Base-by-base conservation (phyloP, 805 yeast genomes). In the Candida ponderosae region DNA sequence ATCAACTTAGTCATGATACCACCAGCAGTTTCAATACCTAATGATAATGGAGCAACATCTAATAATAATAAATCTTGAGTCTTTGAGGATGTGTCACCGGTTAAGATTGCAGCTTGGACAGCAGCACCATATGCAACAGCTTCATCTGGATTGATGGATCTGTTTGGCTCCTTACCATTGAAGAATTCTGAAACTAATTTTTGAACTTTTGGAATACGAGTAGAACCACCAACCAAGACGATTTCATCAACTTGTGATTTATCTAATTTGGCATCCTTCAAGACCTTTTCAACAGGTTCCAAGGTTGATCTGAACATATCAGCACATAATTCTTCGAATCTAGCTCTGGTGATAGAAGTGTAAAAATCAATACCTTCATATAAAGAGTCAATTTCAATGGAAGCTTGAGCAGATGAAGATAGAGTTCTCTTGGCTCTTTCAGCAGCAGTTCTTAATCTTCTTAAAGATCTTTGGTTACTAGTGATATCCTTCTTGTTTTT, bases 101-200 rank as follows among this genome's bases (percentile, higher is more conserved):
- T 79, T 64, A 89, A 79, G 62, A 89, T 88, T 54, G 96, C 97
- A 55, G 96, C 97, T 75, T 88, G 97, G 54, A 88, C 97, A 51
- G 97, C 97, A 52, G 97, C 97, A 82, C 97, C 97, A 74, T 88
- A 88, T 60, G 97, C 97, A 68, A 88, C 97, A 63, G 97, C 97
- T 76, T 88, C 97, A 76, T 89, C 97, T 57, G 97, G 97, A 82
- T 89, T 89, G 69, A 89, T 89, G 41, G 96, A 87, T 76, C 81
- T 87, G 79, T 87, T 86, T 70, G 96, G 96, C 72, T 89, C 96
- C 75, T 89, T 90, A 67, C 97, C 97, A 70, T 89, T 87, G 81
- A 90, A 89, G 84, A 76, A 90, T 70, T 90, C 97, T 54, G 96
- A 84, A 41, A 89, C 96, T 58, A 89, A 79, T 69, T 89, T 89